Percentiles rank a stretch among this genome's conserved stretches.
These are phyloP conservation scores for Schwanniomyces pseudopolymorphus DNA, from an alignment of 805 yeast genomes.

Conservation along the genomic window DNA sequence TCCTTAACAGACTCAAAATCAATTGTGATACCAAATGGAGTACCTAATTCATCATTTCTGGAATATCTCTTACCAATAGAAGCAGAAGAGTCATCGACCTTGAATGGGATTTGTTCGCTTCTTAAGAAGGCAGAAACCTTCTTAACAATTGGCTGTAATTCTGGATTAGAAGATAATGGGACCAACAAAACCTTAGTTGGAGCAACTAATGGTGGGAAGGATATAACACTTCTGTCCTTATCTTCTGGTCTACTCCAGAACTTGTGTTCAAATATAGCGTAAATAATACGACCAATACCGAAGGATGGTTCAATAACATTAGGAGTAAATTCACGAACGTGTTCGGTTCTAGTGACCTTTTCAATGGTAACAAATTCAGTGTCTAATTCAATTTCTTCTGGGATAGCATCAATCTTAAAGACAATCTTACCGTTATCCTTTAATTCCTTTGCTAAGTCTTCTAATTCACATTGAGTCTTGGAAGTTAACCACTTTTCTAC, in stretches of 20 bases:
- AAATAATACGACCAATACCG: constrained; percentile 97
- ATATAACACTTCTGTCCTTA: constrained; percentile 79
- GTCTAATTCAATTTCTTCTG: constrained; percentile 68
- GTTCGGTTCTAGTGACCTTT: constrained; percentile 78
- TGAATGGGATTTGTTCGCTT: constrained; percentile 83
- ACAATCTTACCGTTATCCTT: constrained; percentile 58
- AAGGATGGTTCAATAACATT: constrained; percentile 98
- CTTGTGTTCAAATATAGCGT: constrained; percentile 88
- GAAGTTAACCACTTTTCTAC: constrained; percentile 77
- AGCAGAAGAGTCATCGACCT: constrained; percentile 95
- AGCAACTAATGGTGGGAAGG: constrained; percentile 93
- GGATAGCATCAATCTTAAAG: constrained; percentile 65
- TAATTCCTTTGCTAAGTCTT: constrained; percentile 70
- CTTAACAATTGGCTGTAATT: constrained; percentile 71
- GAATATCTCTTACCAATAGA: constrained; percentile 98
- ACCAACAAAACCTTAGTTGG: constrained; percentile 96
- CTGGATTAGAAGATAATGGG: constrained; percentile 85
- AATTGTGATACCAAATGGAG: constrained; percentile 97
- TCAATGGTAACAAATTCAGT: constrained; percentile 69
- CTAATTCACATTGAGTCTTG: constrained; percentile 84
- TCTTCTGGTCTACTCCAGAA: constrained; percentile 94
- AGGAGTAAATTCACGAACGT: constrained; percentile 92
- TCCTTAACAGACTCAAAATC: constrained; percentile 92
- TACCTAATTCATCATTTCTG: constrained; percentile 97
- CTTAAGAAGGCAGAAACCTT: constrained; percentile 71